Evolutionary conservation across 2,329 filamentous ascomycete genomes (phyloP).

Genomic region (Aureobasidium vineae): DNA sequence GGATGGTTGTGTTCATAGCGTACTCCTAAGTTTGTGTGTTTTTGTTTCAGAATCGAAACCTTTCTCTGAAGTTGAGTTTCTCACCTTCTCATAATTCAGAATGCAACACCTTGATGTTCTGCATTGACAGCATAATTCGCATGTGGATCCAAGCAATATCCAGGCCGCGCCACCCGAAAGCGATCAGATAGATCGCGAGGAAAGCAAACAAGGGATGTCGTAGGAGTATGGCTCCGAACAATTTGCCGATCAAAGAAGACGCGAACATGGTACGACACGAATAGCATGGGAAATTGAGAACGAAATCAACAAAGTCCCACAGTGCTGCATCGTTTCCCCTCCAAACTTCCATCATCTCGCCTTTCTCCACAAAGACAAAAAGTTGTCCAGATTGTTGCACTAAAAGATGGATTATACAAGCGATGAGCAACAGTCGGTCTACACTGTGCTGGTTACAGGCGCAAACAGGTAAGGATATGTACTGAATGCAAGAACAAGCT

Average conservation of each 20-base stretch:
- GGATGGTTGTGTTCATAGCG: constrained; percentile 15
- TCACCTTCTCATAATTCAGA: neutral
- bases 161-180: neutral
- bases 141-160: constrained; percentile 1
- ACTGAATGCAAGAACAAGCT: neutral
- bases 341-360: neutral
- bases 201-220: neutral
- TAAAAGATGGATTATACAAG: constrained; percentile 3
- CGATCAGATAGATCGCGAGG: neutral
- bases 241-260: neutral
- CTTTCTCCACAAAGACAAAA: neutral
- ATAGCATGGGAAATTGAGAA: neutral
- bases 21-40: neutral
- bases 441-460: constrained; percentile 71
- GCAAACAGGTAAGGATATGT: constrained; percentile 68
- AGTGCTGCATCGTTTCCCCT: neutral
- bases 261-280: constrained; percentile 6
- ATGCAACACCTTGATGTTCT: constrained; percentile 14
- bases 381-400: neutral
- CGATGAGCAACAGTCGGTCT: constrained; percentile 30
- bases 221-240: neutral
- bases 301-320: neutral
- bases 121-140: neutral
- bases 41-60: neutral
- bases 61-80: neutral